A percentile compares a stretch with the other conserved stretches of the same genome.
phyloP scores from a whole-genome alignment of 495 filamentous ascomycete species.

The Bathelium albidoporum region DNA sequence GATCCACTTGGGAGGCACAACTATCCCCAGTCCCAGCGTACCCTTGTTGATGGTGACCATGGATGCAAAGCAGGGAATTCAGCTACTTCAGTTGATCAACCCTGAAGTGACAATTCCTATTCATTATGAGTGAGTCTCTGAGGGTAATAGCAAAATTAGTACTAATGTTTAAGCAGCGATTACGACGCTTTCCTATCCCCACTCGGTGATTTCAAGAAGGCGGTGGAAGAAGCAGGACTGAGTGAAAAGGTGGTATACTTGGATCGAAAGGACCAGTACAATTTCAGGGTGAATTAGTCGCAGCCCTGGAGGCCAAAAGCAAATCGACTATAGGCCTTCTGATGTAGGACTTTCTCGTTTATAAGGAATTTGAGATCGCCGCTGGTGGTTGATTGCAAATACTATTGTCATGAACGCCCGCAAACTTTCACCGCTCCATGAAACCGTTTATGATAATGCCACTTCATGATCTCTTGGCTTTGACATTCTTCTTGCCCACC shows the following conservation, averaged over 20 bases:
- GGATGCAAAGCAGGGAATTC: slow-evolving; percentile 54
- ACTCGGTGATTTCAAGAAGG: slow-evolving; percentile 49
- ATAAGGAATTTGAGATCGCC: slow-evolving; percentile 22
- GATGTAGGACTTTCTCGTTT: slow-evolving; percentile 32
- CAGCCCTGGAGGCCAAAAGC: no score
- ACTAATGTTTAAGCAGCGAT: not conserved
- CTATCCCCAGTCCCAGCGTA: slow-evolving; percentile 45
- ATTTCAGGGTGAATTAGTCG: slow-evolving; percentile 41
- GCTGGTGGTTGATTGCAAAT: not conserved
- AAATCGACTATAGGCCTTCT: not conserved
- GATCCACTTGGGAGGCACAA: slow-evolving; percentile 56
- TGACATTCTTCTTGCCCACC: slow-evolving; percentile 65
- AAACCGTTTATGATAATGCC: not conserved
- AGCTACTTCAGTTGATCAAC: slow-evolving; percentile 43
- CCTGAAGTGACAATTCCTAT: slow-evolving; percentile 34
- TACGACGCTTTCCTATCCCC: slow-evolving; percentile 45
- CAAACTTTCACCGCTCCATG: not conserved
- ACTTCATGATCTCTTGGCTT: slow-evolving; percentile 36
- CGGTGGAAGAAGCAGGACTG: slow-evolving; percentile 43
- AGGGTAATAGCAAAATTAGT: not conserved
- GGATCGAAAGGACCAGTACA: slow-evolving; percentile 49
- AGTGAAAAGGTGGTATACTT: slow-evolving; percentile 48
- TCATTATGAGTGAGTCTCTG: not conserved
- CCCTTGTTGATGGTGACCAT: slow-evolving; percentile 62
- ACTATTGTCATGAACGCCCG: not conserved